Base-by-base conservation (phyloP, 2,329 filamentous ascomycete species). In the Trichophyton mentagrophytes region DNA sequence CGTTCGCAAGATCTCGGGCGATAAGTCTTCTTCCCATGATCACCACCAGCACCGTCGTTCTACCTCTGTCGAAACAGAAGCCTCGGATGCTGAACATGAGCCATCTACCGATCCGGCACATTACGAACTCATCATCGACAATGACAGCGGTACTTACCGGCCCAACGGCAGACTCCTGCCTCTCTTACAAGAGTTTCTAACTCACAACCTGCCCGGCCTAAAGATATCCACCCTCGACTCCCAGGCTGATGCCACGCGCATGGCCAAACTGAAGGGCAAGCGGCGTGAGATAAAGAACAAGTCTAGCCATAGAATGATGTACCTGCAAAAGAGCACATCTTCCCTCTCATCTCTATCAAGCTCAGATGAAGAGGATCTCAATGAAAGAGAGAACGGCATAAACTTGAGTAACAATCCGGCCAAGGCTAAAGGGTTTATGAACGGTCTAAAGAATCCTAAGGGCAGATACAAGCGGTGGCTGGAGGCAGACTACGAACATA, bases 61-160 rank as follows among this genome's bases (percentile, higher is more conserved):
- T 20, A 15, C 40, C n/a, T 17, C 15, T 44, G n/a, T 15, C n/a
- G 40, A 33, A 56, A 66, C 69, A 71, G 17, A 68, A 69, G 51
- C 58, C 60, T 7, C 59, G 65, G 11, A 70, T 17, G 13, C 53
- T n/a, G 78, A 76, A n/a, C 70, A 72, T 59, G 79, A 80, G 71
- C 73, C 78, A 1, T 79, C 79, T 3, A 78, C 71, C 4, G 80
- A 85, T 59, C 82, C 83, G 0, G 67, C 71, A 3, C 74, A 82
- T 69, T 97, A 96, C 72, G 87, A 95, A 70, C 82, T 97, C 7
- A 79, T 93, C 65, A 96, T 97, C 69, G 92, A 97, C 77, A 97
- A 97, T 69, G 92, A 96, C 73, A 90, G 86, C 60, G 92, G 92
- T 9, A 97, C 92, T 0, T 97, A 97, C 72, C 83, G 92, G 0